A percentile compares a stretch with the other conserved stretches of the same genome.
Evolutionary conservation across 352 stramenopile species (phyloP).

Genomic region (Globisporangium yorkense): DNA sequence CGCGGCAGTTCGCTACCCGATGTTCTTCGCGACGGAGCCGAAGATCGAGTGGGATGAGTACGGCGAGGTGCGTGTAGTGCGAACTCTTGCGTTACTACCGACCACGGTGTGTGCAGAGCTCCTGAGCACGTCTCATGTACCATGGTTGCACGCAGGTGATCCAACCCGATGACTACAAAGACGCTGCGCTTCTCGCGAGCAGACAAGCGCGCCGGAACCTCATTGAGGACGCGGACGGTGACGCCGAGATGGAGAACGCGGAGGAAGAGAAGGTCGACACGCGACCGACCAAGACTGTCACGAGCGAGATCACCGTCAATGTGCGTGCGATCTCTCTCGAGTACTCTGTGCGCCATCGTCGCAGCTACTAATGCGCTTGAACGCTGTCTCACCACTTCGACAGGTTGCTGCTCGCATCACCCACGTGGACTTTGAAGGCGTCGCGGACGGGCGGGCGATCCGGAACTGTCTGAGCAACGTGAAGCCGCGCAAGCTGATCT

Average conservation of each 20-base stretch:
- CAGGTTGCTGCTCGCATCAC: slow-evolving; percentile 73
- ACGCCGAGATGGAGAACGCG: slow-evolving; percentile 68
- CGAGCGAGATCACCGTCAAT: slow-evolving; percentile 53
- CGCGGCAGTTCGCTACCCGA: slow-evolving; percentile 75
- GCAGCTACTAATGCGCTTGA: neutral
- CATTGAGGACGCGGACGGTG: slow-evolving; percentile 47
- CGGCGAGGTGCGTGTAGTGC: slow-evolving; percentile 43
- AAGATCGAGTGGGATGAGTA: slow-evolving; percentile 90
- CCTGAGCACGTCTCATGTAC: neutral
- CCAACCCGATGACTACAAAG: slow-evolving; percentile 78
- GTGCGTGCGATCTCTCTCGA: slow-evolving; percentile 17
- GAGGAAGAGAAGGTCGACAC: slow-evolving; percentile 57
- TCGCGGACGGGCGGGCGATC: slow-evolving; percentile 81
- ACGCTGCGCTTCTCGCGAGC: slow-evolving; percentile 55
- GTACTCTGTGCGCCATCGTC: neutral
- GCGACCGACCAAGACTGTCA: slow-evolving; percentile 79
- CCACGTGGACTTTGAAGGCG: slow-evolving; percentile 80
- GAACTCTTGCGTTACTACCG: neutral
- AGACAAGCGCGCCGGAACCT: slow-evolving; percentile 59
- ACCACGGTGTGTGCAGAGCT: neutral
- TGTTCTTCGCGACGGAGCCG: slow-evolving; percentile 83
- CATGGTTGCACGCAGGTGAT: slow-evolving; percentile 45
- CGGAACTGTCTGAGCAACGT: slow-evolving; percentile 87
- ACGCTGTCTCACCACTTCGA: neutral
- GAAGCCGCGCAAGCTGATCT: slow-evolving; percentile 85